Evolutionary conservation across 2,329 filamentous ascomycete genomes (phyloP), one percentile per base, ranked within the genome.

Genomic region (Plenodomus biglobosus): DNA sequence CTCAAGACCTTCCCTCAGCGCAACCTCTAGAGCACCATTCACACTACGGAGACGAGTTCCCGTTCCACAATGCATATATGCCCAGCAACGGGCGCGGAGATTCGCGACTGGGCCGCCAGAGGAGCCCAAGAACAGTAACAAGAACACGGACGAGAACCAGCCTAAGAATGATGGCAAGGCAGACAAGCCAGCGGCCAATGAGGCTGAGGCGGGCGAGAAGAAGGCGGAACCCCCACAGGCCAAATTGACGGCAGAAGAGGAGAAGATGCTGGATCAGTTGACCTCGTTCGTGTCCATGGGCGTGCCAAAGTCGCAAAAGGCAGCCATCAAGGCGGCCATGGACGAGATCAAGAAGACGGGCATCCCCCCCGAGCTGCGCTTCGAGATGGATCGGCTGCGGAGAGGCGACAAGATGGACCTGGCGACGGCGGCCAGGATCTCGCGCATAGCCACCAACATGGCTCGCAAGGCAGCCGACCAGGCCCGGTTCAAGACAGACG

Each of bases 341-440:
- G 74, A 80, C 52, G 75, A 80, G 21, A 79, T 92, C 52, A 83
- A 85, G 73, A 78, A 79, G 51, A 78, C 85, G 36, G 90, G 90
- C 8, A 82, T 90, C 15, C 88, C 90, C 1, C 62, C 74, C 18
- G 88, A 90, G 65, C 73, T 90, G 16, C 80, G 81, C 45, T 80
- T 86, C 55, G 79, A 87, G 43, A 80, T 86, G 70, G 77, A 83
- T 42, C 78, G 78, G 55, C 73, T 76, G 62, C 74, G 68, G 69
- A 78, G 76, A 24, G 75, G 76, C 24, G 72, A 76, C 55, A 69
- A 71, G 46, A 64, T 80, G 24, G 77, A 78, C 32, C 64, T 83
- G 50, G 79, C 79, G 59, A 80, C 79, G 10, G 82, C 83, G 16
- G 81, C 86, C 35, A 85, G 84, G 66, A 70, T 85, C 45, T 77